A percentile compares a stretch with the other conserved stretches of the same genome.
Conservation (phyloP, 441 rosid genomes). For the Erysimum cheiri region DNA sequence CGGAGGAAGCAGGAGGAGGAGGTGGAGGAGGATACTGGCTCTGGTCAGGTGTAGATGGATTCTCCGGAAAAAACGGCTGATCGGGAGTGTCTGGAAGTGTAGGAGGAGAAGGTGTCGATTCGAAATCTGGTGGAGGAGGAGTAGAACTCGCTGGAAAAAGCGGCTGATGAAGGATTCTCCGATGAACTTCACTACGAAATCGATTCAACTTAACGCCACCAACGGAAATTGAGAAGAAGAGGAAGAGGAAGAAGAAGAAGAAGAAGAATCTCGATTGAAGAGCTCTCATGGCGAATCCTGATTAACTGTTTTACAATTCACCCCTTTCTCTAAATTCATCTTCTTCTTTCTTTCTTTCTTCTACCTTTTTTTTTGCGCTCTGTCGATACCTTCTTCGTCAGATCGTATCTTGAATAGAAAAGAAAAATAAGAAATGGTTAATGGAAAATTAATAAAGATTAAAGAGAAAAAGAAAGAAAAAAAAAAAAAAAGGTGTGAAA, state of each 20-base stretch:
- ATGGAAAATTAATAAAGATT: not conserved
- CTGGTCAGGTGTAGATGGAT: constrained; percentile 67
- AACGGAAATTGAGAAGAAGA: constrained; percentile 26
- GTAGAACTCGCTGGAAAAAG: constrained; percentile 68
- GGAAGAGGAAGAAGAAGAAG: constrained; percentile 27
- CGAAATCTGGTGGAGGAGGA: constrained; percentile 63
- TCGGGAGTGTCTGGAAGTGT: constrained; percentile 64
- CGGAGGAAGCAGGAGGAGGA: constrained; percentile 53
- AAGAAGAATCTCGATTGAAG: constrained; percentile 42
- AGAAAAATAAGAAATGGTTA: constrained; percentile 25
- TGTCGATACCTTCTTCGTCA: not conserved
- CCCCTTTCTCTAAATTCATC: constrained; percentile 52
- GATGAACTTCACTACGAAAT: constrained; percentile 30
- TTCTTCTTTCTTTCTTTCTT: constrained; percentile 49
- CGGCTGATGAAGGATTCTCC: constrained; percentile 92
- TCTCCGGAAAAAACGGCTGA: constrained; percentile 95
- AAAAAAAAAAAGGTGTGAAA: constrained; percentile 7
- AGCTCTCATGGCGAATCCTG: constrained; percentile 64
- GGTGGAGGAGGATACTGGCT: constrained; percentile 45
- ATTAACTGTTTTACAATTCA: constrained; percentile 40
- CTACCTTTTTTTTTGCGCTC: not conserved
- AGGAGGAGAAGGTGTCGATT: constrained; percentile 50
- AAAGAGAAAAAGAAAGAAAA: not conserved
- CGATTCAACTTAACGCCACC: constrained; percentile 19
- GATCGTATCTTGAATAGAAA: constrained; percentile 28